A percentile compares a stretch with the other conserved stretches of the same genome.
Conservation (phyloP, 768 basidiomycete species). For the Tremella yokohamensis region DNA sequence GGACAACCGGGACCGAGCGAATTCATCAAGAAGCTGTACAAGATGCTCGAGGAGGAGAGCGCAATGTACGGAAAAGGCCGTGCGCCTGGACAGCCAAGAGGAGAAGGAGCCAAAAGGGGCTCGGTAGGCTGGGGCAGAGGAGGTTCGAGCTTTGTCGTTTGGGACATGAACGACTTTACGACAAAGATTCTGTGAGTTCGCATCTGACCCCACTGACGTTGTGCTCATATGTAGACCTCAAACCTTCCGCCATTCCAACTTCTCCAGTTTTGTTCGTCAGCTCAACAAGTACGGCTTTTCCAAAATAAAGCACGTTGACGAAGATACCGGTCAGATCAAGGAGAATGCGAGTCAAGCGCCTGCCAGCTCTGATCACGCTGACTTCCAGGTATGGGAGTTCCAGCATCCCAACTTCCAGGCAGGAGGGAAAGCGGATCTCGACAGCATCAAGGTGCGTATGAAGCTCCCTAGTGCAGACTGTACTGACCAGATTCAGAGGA, state of each 20-base stretch:
- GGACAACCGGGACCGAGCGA: conserved; percentile 28
- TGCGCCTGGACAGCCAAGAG: conserved; percentile 20
- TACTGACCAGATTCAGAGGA: conserved; percentile 24
- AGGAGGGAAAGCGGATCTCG: conserved; percentile 39
- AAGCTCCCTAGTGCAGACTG: neutral
- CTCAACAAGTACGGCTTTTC: conserved; percentile 97
- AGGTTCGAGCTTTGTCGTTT: conserved; percentile 44
- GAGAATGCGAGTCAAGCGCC: conserved; percentile 28
- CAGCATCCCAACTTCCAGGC: conserved; percentile 44
- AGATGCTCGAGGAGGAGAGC: conserved; percentile 44
- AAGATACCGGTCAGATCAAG: conserved; percentile 40
- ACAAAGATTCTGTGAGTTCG: conserved; percentile 44
- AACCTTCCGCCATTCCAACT: conserved; percentile 57
- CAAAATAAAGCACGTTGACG: conserved; percentile 56
- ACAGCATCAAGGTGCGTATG: conserved; percentile 40
- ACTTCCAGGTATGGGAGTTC: conserved; percentile 43
- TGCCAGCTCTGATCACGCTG: neutral
- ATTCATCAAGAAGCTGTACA: conserved; percentile 49
- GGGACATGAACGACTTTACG: conserved; percentile 49
- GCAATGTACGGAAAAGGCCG: conserved; percentile 30
- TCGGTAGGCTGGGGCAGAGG: conserved; percentile 44
- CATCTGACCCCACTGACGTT: neutral
- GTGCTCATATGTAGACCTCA: conserved; percentile 33
- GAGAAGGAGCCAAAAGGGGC: conserved; percentile 29
- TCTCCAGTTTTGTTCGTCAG: conserved; percentile 89